Conservation (phyloP, 768 basidiomycete genomes). For the Rhodotorula diobovata region DNA sequence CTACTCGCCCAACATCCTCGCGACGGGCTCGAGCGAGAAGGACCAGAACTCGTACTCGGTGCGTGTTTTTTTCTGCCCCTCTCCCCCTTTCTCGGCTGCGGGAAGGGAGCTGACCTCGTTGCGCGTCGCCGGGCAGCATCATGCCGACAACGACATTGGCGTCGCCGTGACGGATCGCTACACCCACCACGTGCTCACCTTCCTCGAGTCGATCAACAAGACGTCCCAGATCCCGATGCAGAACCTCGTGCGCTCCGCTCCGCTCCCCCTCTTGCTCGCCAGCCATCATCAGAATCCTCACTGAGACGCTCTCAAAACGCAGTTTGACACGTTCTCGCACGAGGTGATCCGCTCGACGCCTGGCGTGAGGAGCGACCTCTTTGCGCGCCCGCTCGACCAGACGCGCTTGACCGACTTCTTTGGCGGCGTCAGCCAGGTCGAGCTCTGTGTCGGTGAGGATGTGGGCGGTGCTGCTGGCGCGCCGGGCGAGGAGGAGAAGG, state of each 20-base stretch:
- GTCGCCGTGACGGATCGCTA: conserved; percentile 92
- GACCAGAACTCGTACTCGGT: conserved; percentile 93
- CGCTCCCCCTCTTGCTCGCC: not conserved
- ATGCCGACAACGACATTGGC: conserved; percentile 88
- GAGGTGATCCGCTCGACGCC: conserved; percentile 73
- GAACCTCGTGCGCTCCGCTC: conserved; percentile 32
- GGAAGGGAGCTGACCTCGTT: no score
- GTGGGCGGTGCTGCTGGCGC: not conserved
- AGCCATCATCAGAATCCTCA: not conserved
- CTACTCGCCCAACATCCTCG: conserved; percentile 87
- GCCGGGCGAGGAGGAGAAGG: not conserved
- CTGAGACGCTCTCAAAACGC: not conserved
- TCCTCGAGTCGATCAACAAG: conserved; percentile 88
- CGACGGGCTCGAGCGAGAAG: conserved; percentile 77
- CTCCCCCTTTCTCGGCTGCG: not conserved
- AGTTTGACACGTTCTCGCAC: conserved; percentile 79
- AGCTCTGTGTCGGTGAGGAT: conserved; percentile 44
- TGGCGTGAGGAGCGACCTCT: conserved; percentile 83
- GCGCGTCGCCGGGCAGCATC: conserved; percentile 74
- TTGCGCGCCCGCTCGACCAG: conserved; percentile 59
- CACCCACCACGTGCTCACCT: conserved; percentile 85
- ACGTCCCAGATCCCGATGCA: conserved; percentile 61
- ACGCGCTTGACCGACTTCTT: conserved; percentile 77
- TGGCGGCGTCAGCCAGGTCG: conserved; percentile 79
- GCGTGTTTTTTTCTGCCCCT: conserved; percentile 42